Evolutionary conservation across 2,329 filamentous ascomycete species (phyloP).

Genomic region (Catunica adiposa): DNA sequence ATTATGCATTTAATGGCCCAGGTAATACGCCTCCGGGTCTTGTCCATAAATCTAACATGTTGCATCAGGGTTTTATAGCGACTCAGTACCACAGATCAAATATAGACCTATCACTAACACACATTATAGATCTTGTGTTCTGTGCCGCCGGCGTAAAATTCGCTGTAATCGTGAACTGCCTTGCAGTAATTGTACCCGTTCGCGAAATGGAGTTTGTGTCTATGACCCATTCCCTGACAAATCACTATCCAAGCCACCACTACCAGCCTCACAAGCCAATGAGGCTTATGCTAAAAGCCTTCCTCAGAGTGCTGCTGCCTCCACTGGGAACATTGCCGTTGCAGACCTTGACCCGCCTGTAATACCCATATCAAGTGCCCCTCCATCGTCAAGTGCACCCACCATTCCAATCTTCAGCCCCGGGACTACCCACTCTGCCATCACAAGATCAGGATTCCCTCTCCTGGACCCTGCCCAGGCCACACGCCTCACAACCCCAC

Average conservation of each 20-base stretch:
- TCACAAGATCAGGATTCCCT: not conserved
- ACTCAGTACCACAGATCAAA: too few relatives aligned
- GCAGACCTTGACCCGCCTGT: not conserved
- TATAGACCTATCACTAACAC: not conserved
- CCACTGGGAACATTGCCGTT: not conserved
- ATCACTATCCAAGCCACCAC: not conserved
- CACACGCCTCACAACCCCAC: not conserved
- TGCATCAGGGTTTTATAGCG: too few relatives aligned
- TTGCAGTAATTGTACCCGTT: slow-evolving; percentile 26
- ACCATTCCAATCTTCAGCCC: not conserved
- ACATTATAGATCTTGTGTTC: slow-evolving; percentile 23
- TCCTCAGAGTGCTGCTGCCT: not conserved
- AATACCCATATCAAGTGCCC: not conserved
- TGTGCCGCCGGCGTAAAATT: slow-evolving; percentile 29
- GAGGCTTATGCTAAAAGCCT: too few relatives aligned
- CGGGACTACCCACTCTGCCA: not conserved
- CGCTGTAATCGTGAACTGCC: slow-evolving; percentile 27
- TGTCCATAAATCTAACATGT: too few relatives aligned
- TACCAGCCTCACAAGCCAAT: not conserved
- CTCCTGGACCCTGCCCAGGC: not conserved
- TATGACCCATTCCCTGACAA: slow-evolving; percentile 6
- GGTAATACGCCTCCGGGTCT: too few relatives aligned
- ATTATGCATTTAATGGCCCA: too few relatives aligned
- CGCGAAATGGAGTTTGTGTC: slow-evolving; percentile 21
- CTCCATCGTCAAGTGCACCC: not conserved